Conservation (phyloP, 805 yeast genomes). For the Kluyveromyces wickerhamii region DNA sequence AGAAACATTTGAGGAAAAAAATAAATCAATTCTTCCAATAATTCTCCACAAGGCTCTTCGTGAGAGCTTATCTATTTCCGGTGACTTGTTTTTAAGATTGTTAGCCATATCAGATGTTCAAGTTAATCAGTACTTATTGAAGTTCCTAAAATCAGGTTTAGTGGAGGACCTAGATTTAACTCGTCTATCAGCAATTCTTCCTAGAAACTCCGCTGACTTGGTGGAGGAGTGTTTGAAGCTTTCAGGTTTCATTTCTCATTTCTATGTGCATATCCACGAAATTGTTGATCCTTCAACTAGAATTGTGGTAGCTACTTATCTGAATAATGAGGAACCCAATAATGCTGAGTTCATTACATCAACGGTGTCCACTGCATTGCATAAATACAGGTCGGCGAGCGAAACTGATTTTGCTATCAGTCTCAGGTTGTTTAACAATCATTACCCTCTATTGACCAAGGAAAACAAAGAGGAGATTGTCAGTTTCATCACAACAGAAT, state of each 20-base stretch:
- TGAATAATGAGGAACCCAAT: neutral
- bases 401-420: neutral
- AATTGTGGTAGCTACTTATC: neutral
- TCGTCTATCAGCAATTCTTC: neutral
- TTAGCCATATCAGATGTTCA: neutral
- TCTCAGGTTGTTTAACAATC: constrained; percentile 10
- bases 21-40: too few relatives aligned
- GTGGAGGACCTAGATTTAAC: constrained; percentile 9
- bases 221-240: neutral
- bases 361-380: neutral
- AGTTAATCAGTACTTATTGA: neutral
- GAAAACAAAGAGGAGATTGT: constrained; percentile 23
- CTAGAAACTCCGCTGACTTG: neutral
- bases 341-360: neutral
- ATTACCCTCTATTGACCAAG: constrained; percentile 8
- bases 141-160: constrained; percentile 10
- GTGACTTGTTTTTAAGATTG: neutral
- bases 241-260: neutral
- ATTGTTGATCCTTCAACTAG: neutral
- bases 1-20: too few relatives aligned
- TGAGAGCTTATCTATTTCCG: neutral
- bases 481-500: constrained; percentile 21
- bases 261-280: too few relatives aligned
- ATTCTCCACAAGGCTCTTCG: too few relatives aligned
- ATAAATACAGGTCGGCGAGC: neutral